Percentiles rank a stretch among this genome's conserved stretches.
phyloP scores from a whole-genome alignment of 768 basidiomycete species.

The Amanita pallidorosea region DNA sequence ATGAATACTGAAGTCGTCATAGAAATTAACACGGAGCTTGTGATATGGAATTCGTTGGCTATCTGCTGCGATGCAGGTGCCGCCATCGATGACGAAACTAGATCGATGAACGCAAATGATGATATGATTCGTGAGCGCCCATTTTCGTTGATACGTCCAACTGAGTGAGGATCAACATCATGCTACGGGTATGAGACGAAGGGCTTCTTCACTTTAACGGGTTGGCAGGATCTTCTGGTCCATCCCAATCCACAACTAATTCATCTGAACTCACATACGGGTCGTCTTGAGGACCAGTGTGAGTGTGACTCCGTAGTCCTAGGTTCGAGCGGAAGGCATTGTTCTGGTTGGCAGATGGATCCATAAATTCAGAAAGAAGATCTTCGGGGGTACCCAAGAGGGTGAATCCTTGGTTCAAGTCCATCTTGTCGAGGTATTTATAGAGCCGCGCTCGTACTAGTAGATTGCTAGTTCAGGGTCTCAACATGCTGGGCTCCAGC shows the following conservation, averaged over 20 bases:
- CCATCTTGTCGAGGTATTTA: too few species aligned
- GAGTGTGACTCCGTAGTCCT: too few species aligned
- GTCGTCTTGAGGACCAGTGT: too few species aligned
- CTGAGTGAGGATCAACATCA: constrained; percentile 16
- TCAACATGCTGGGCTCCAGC: too few species aligned
- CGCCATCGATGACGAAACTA: constrained; percentile 65
- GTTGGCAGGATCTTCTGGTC: constrained; percentile 47
- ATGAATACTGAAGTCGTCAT: constrained; percentile 48
- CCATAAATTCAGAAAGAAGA: too few species aligned
- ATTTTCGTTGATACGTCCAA: constrained; percentile 49
- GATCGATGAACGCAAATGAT: constrained; percentile 55
- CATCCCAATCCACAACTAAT: constrained; percentile 50
- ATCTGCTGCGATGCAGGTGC: constrained; percentile 52
- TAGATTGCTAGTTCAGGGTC: too few species aligned
- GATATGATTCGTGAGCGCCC: constrained; percentile 58
- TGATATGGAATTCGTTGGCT: constrained; percentile 43
- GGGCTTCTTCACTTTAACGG: constrained; percentile 44
- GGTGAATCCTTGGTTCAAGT: too few species aligned
- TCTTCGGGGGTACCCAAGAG: too few species aligned
- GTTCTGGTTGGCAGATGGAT: too few species aligned
- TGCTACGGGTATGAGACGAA: background rate
- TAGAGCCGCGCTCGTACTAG: too few species aligned
- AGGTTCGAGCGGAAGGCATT: too few species aligned
- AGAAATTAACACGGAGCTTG: constrained; percentile 32
- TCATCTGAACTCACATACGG: constrained; percentile 4